Conservation (phyloP, 352 stramenopile genomes). For the Phytopythium ostracodes region DNA sequence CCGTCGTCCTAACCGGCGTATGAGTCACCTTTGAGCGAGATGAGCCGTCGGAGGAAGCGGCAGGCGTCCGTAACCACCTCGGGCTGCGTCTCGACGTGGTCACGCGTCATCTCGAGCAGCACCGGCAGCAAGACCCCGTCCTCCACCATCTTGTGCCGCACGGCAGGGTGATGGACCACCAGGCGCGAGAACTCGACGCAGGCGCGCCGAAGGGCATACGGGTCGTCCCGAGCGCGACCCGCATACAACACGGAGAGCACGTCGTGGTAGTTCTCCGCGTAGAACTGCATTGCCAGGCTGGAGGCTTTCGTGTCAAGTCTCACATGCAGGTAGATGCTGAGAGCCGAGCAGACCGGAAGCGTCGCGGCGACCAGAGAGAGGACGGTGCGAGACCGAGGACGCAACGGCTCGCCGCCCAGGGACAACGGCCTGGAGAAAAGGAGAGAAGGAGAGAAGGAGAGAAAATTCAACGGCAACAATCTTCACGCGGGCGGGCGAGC, state of each 20-base stretch:
- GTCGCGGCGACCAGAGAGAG: constrained; percentile 2
- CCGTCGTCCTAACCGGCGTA: background rate
- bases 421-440: background rate
- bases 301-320: background rate
- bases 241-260: constrained; percentile 34
- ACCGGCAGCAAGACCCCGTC: constrained; percentile 25
- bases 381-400: background rate
- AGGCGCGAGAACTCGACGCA: constrained; percentile 51
- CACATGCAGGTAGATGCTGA: background rate
- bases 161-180: constrained; percentile 23
- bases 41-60: constrained; percentile 38
- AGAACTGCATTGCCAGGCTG: constrained; percentile 52
- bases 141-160: constrained; percentile 29
- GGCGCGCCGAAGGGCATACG: constrained; percentile 45
- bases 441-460: background rate
- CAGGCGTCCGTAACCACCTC: constrained; percentile 39
- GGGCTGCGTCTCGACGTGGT: constrained; percentile 25
- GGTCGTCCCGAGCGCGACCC: constrained; percentile 20
- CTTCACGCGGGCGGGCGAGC: too few relatives aligned
- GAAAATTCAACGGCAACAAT: background rate
- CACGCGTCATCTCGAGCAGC: constrained; percentile 21
- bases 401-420: background rate
- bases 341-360: background rate
- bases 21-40: constrained; percentile 34
- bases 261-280: constrained; percentile 28